Evolutionary conservation across 108 stramenopile species (phyloP).

Genomic region (Epithemia pelagica): DNA sequence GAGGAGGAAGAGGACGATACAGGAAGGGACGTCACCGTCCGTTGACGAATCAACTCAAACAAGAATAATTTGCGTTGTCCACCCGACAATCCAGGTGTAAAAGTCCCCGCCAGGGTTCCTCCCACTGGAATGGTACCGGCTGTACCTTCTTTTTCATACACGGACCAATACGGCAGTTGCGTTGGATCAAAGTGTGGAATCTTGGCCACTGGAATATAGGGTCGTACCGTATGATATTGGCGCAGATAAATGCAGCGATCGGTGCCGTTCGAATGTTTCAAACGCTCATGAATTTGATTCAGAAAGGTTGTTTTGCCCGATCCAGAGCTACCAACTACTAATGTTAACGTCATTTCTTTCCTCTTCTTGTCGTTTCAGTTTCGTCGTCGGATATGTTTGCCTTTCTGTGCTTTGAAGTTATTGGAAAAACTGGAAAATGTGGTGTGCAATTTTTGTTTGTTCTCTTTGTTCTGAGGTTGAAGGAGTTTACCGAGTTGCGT

Average conservation of each 20-base stretch:
- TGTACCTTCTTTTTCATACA: conserved; percentile 46
- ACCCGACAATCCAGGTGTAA: conserved; percentile 53
- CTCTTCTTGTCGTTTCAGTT: too few species aligned
- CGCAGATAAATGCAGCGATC: conserved; percentile 70
- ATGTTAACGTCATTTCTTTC: conserved; percentile 11
- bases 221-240: conserved; percentile 64
- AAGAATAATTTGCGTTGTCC: too few species aligned
- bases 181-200: conserved; percentile 66
- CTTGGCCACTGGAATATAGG: conserved; percentile 41
- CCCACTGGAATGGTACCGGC: conserved; percentile 43
- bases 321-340: conserved; percentile 13
- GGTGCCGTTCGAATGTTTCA: conserved; percentile 52
- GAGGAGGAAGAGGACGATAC: conserved; percentile 44
- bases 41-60: too few species aligned
- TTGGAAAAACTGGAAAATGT: too few species aligned
- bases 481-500: too few species aligned
- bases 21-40: conserved; percentile 54
- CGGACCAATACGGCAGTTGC: conserved; percentile 59
- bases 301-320: too few species aligned
- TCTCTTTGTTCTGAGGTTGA: too few species aligned
- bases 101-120: conserved; percentile 62
- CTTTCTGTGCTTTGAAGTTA: too few species aligned
- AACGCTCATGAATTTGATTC: conserved; percentile 63
- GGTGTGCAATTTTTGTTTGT: too few species aligned
- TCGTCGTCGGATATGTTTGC: too few species aligned